Conservation (phyloP, 305 asterid species). For the Stenogyne calaminthoides region DNA sequence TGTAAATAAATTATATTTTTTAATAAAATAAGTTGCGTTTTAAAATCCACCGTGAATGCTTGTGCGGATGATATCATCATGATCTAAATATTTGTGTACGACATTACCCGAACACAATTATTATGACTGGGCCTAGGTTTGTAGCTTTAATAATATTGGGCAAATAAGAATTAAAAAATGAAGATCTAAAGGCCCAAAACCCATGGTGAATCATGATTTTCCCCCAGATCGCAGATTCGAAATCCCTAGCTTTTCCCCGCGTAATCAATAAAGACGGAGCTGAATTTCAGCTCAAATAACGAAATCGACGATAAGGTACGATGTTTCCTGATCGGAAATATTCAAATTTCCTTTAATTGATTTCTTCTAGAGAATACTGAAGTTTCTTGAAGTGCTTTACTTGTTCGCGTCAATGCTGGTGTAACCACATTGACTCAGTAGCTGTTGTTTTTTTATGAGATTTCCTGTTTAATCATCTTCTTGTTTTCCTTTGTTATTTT, state of each 20-base stretch:
- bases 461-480: not conserved
- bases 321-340: not conserved
- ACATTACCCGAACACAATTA: not conserved
- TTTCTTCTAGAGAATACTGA: not conserved
- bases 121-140: not conserved
- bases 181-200: not conserved
- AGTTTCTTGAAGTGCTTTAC: not conserved
- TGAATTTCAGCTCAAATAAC: not conserved
- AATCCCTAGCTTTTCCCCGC: not conserved
- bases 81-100: not conserved
- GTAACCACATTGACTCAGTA: slow-evolving; percentile 17
- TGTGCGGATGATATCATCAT: no score
- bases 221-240: slow-evolving; percentile 9
- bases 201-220: not conserved
- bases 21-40: no score
- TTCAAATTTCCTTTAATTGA: not conserved
- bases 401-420: slow-evolving; percentile 24
- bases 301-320: not conserved
- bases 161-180: no score
- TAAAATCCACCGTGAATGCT: no score
- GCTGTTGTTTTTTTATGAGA: slow-evolving; percentile 6
- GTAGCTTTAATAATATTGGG: not conserved
- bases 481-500: not conserved
- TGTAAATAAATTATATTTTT: no score
- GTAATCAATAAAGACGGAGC: not conserved